These are phyloP conservation scores for Dichotomocladium elegans DNA, from an alignment of 371 early-diverging fungal species.

Conservation along the genomic window DNA sequence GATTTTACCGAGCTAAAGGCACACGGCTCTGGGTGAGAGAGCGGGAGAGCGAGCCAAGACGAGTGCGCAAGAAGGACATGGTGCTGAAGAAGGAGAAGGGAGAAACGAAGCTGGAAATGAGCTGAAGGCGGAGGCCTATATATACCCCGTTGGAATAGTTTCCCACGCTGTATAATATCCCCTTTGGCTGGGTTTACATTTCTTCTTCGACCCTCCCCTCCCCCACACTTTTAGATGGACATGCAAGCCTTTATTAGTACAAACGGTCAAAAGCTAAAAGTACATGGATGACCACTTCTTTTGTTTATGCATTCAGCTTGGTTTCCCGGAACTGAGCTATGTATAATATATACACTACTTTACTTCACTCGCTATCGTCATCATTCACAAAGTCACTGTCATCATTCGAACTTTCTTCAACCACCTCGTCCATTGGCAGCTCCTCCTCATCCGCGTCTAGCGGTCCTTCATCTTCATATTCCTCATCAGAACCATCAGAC, in stretches of 20 bases:
- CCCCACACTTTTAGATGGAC: too few relatives aligned
- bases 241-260: too few relatives aligned
- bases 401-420: constrained; percentile 27
- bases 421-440: constrained; percentile 25
- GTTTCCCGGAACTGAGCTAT: too few relatives aligned
- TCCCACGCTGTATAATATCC: too few relatives aligned
- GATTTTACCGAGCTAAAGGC: constrained; percentile 5
- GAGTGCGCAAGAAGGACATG: constrained; percentile 5
- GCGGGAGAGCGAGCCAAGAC: not conserved
- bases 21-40: not conserved
- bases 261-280: too few relatives aligned
- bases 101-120: constrained; percentile 1
- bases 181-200: too few relatives aligned
- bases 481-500: constrained; percentile 44
- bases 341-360: too few relatives aligned
- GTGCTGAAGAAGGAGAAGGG: not conserved
- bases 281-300: too few relatives aligned
- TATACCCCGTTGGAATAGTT: too few relatives aligned
- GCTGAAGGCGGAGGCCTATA: too few relatives aligned
- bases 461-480: constrained; percentile 32
- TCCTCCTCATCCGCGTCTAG: constrained; percentile 19
- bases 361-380: constrained; percentile 16
- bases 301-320: too few relatives aligned
- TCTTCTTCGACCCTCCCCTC: too few relatives aligned
- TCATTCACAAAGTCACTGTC: constrained; percentile 26